Conservation (phyloP, 2,329 filamentous ascomycete species). For the Arthrobotrys megalospora region DNA sequence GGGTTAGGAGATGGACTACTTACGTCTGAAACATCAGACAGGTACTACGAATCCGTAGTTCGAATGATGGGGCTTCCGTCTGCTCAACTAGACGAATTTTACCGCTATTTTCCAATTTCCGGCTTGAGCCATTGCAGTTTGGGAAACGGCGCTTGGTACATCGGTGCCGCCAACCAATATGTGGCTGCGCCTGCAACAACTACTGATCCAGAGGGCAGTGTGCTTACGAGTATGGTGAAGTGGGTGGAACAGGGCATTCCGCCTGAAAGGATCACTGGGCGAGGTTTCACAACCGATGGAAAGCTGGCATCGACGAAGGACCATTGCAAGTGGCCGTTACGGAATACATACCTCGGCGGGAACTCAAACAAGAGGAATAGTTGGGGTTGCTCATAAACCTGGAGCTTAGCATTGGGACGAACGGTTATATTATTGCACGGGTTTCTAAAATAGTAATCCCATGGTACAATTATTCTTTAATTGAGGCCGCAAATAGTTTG, state of each 20-base stretch:
- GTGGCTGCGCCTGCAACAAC: conserved; percentile 2
- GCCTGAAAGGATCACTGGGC: conserved; percentile 65
- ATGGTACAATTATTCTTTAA: no score
- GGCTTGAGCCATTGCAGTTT: conserved; percentile 66
- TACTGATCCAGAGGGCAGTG: conserved; percentile 29
- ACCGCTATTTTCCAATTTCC: conserved; percentile 65
- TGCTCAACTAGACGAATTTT: conserved; percentile 65
- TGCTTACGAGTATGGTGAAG: conserved; percentile 69
- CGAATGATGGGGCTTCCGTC: conserved; percentile 63
- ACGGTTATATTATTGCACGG: no score
- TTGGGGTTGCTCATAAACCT: conserved; percentile 28
- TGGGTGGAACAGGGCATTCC: conserved; percentile 70
- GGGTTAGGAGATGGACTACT: conserved; percentile 69
- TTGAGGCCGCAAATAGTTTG: no score
- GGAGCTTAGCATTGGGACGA: not conserved
- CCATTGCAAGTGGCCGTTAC: conserved; percentile 47
- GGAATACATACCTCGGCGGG: conserved; percentile 34
- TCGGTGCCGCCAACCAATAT: conserved; percentile 34
- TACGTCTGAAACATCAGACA: conserved; percentile 62
- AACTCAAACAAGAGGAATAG: conserved; percentile 22
- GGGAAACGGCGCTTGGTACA: conserved; percentile 63
- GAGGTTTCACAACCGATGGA: not conserved
- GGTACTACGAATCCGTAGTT: conserved; percentile 46
- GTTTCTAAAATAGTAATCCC: no score
- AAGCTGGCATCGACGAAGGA: conserved; percentile 22